Base-by-base conservation (phyloP, 805 yeast genomes). In the Peterozyma xylosa region DNA sequence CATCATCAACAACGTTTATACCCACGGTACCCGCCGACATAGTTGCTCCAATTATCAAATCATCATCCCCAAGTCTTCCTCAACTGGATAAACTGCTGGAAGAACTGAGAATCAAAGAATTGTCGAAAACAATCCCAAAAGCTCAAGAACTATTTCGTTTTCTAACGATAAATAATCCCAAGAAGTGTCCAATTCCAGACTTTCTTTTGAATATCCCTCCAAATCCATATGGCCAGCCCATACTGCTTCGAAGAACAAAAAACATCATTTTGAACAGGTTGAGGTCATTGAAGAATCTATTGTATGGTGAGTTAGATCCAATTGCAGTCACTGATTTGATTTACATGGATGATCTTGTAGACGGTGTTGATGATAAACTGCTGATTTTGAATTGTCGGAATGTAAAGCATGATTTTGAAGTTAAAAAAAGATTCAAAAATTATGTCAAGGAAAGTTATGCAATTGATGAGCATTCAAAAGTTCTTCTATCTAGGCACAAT, bases 261-360 rank as follows among this genome's bases (percentile, higher is more conserved):
- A 44, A 44, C n/a, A 9, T 40, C 18, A 14, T 44, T 5, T 5
- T 14, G 9, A 27, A 35, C 2, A 36, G 33, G 39, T 27, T 44
- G 5, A 27, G 17, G 9, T 44, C 18, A 33, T 44, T 33, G 35
- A 44, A 44, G 14, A n/a, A 15, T 9, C 37, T 44, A 32, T 36
- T 44, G 43, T 44, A 44, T 35, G 10, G 13, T 10, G 37, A 27
- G 16, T 21, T 44, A 9, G 42, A 40, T 18, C 46, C 46, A 2
- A 3, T 44, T 1, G 5, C 35, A 3, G 7, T n/a, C 11, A 17
- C 21, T 7, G 46, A 43, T 38, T 17, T 43, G 33, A 21, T 10
- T 5, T 30, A 29, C 35, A 16, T 43, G 32, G 45, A 43, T 13
- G 17, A 9, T 3, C 17, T 35, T 14, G 41, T 16, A 13, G 41